Conservation (phyloP, 208 protist genomes). For the Leptomonas pyrrhocoris region DNA sequence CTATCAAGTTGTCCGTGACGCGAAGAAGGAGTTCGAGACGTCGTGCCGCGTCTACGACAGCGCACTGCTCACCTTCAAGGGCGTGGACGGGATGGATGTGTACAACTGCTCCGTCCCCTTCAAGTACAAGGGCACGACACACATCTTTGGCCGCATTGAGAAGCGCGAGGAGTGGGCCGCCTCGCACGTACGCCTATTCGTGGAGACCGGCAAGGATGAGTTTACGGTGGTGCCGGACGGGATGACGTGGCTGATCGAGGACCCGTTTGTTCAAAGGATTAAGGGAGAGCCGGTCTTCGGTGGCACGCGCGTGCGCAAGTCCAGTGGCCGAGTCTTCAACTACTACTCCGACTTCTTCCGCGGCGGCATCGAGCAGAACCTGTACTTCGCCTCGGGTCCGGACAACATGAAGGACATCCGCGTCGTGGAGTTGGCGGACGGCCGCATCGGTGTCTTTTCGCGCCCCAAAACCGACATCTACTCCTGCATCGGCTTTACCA, state of each 20-base stretch:
- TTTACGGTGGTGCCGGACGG: conserved; percentile 44
- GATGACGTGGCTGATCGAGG: conserved; percentile 60
- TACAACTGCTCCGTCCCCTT: conserved; percentile 72
- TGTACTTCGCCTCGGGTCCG: conserved; percentile 54
- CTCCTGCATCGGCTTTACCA: conserved; percentile 63
- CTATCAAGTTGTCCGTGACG: conserved; percentile 37
- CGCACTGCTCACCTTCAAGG: conserved; percentile 50
- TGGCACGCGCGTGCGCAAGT: conserved; percentile 56
- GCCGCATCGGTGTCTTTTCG: conserved; percentile 66
- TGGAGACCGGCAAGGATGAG: conserved; percentile 64
- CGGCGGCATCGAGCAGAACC: conserved; percentile 41
- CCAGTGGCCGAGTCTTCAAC: conserved; percentile 34
- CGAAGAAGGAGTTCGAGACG: conserved; percentile 46
- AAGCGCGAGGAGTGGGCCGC: conserved; percentile 47
- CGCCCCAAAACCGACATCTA: conserved; percentile 53
- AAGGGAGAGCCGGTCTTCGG: conserved; percentile 58
- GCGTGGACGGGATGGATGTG: conserved; percentile 60
- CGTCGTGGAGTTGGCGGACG: conserved; percentile 46
- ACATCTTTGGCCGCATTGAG: conserved; percentile 66
- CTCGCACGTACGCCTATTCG: conserved; percentile 58
- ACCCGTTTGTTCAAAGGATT: conserved; percentile 54
- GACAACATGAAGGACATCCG: conserved; percentile 70
- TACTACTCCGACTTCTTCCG: conserved; percentile 70
- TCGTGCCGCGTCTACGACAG: conserved; percentile 47
- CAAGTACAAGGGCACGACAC: conserved; percentile 44